Base-by-base conservation (phyloP, 202 grass and related monocot species). In the Zizania palustris region DNA sequence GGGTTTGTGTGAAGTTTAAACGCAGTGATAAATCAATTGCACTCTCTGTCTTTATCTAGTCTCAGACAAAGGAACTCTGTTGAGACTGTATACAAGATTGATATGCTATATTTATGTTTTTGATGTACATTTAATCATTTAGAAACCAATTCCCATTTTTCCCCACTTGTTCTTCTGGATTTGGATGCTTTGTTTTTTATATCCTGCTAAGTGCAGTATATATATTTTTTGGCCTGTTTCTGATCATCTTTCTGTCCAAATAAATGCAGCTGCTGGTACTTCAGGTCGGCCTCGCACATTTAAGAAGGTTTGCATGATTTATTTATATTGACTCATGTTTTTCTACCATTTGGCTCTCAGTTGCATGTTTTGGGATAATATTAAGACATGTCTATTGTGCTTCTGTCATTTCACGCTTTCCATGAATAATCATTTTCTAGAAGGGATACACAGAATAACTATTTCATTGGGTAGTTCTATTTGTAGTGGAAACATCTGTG, bases 271-370 rank as follows among this genome's bases (percentile, higher is more conserved):
- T 74, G 72, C 92, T 86, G 96, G 96, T 79, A 89, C 88, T 21
- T 96, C 96, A 79, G 55, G 78, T 62, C 92, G 96, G 6, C 96
- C 92, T 39, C 87, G 89, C 60, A 89, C 83, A 7, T 99, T 96
- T 89, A 99, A 88, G 74, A 83, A 93, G 92, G 96, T 99, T 34
- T 54, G 68, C 39, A 76, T 16, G 41, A 51, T 53, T 12, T 8
- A 75, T 39, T 39, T 37, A 39, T 35, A 74, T 60, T 9, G 63
- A 21, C 45, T 4, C 10, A 19, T 35, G 51, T 18, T 12, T 65
- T 65, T 67, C 65, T 67, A 55, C 56, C n/a, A 39, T 14, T 61
- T 37, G 35, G 6, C 55, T 70, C 9, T 15, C 22, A 53, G 6
- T 69, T 51, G 22, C 42, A 21, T 45, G 10, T 41, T 83, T 68